Evolutionary conservation across 225 moss, liverwort and hornwort species (phyloP).

Genomic region (Sphagnum tenellum): DNA sequence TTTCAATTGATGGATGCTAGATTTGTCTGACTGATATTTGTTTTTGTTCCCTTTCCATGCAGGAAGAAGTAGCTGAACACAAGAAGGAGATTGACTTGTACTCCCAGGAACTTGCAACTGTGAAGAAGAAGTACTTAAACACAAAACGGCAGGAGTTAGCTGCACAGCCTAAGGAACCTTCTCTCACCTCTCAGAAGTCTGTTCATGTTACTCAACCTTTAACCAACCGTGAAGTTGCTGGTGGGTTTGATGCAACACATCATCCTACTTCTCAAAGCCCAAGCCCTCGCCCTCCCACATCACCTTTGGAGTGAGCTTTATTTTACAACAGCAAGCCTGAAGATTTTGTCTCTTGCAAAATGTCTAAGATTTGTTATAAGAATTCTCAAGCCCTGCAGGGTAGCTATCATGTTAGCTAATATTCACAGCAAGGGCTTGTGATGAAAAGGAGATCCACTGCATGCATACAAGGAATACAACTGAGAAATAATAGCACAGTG

Average conservation of each 20-base stretch:
- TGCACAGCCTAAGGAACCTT: not conserved
- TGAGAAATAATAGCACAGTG: too few relatives aligned
- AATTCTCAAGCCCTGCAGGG: too few relatives aligned
- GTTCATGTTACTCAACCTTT: not conserved
- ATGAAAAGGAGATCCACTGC: too few relatives aligned
- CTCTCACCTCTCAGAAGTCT: not conserved
- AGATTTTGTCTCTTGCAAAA: too few relatives aligned
- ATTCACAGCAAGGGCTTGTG: too few relatives aligned
- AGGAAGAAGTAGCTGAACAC: conserved; percentile 39
- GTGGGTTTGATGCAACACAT: conserved; percentile 1
- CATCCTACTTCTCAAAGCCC: not conserved
- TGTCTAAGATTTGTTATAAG: too few relatives aligned
- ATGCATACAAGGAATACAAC: too few relatives aligned
- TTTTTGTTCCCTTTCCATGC: not conserved
- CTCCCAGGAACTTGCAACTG: conserved; percentile 27
- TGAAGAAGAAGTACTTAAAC: conserved; percentile 51
- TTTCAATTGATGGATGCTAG: not conserved
- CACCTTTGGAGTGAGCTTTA: too few relatives aligned
- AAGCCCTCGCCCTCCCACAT: not conserved
- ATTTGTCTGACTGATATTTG: not conserved
- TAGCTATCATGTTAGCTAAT: too few relatives aligned
- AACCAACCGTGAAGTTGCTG: conserved; percentile 1
- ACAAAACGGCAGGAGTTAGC: conserved; percentile 17
- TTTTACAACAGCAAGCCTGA: too few relatives aligned
- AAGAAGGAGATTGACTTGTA: conserved; percentile 40